Conservation (phyloP, 257 asterid species). For the Gentiana straminea region DNA sequence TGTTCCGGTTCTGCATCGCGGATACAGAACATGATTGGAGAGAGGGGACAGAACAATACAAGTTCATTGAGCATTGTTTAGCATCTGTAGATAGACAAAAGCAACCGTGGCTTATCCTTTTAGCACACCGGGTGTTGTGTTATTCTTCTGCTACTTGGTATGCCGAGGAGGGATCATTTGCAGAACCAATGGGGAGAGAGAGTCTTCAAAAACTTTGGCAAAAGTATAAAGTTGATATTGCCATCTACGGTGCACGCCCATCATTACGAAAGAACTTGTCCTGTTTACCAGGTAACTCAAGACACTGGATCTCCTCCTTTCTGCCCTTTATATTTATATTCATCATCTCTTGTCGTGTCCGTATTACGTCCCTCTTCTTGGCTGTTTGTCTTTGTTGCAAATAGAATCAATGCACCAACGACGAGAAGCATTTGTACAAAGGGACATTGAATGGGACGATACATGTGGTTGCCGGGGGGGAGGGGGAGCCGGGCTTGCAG, state of each 20-base stretch:
- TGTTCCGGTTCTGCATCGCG: slow-evolving; percentile 85
- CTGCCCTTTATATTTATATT: too few species aligned
- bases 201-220: slow-evolving; percentile 91
- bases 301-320: too few species aligned
- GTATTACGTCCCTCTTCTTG: background rate
- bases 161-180: slow-evolving; percentile 58
- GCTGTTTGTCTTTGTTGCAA: background rate
- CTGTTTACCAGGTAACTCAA: slow-evolving; percentile 54
- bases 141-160: slow-evolving; percentile 54
- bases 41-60: slow-evolving; percentile 70
- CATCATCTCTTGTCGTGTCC: background rate
- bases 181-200: slow-evolving; percentile 87
- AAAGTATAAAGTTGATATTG: slow-evolving; percentile 79
- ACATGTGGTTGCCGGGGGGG: slow-evolving; percentile 95
- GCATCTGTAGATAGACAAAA: slow-evolving; percentile 72
- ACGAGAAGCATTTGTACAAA: slow-evolving; percentile 43
- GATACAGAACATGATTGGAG: slow-evolving; percentile 91
- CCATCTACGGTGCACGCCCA: slow-evolving; percentile 67
- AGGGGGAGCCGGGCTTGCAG: slow-evolving; percentile 68
- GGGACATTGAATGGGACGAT: slow-evolving; percentile 83
- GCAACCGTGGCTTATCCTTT: slow-evolving; percentile 84
- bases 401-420: slow-evolving; percentile 64
- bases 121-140: slow-evolving; percentile 77
- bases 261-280: slow-evolving; percentile 70
- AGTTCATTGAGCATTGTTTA: slow-evolving; percentile 70